Percentiles rank a stretch among this genome's conserved stretches.
Conservation (phyloP, 495 filamentous ascomycete species). For the Oleoguttula mirabilis region DNA sequence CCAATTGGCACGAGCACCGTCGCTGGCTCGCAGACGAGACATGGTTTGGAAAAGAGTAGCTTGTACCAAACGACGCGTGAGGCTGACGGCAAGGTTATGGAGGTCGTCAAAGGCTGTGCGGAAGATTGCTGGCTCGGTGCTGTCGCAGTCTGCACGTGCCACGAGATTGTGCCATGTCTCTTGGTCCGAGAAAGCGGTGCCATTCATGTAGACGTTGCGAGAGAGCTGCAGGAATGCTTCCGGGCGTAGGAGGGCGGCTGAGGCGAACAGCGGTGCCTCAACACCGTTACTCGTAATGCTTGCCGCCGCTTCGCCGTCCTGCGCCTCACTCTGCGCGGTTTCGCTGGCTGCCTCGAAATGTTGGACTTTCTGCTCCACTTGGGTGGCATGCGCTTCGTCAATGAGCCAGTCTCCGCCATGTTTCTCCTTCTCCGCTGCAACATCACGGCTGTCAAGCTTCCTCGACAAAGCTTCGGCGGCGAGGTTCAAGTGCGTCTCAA, state of each 20-base stretch:
- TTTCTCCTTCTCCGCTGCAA: conserved; percentile 38
- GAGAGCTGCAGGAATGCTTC: conserved; percentile 54
- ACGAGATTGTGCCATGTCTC: conserved; percentile 54
- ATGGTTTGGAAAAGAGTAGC: conserved; percentile 54
- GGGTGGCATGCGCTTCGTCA: conserved; percentile 32
- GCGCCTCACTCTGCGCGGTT: conserved; percentile 9
- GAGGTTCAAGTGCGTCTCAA: conserved; percentile 51
- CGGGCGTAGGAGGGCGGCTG: conserved; percentile 46
- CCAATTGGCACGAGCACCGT: conserved; percentile 14
- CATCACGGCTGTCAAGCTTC: conserved; percentile 46
- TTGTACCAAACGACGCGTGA: conserved; percentile 58
- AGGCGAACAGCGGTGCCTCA: conserved; percentile 18
- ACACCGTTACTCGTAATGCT: not conserved
- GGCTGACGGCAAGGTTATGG: conserved; percentile 49
- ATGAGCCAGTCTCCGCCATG: conserved; percentile 49
- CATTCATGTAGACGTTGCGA: conserved; percentile 67
- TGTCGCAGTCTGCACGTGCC: conserved; percentile 31
- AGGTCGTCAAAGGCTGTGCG: conserved; percentile 61
- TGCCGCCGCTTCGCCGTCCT: conserved; percentile 2
- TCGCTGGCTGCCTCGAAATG: conserved; percentile 25
- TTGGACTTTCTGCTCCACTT: conserved; percentile 26
- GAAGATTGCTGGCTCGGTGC: conserved; percentile 45
- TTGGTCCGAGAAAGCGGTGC: conserved; percentile 36
- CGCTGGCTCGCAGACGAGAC: conserved; percentile 40
- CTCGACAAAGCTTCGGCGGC: conserved; percentile 50